These are phyloP conservation scores for Fusarium globosum DNA, from an alignment of 2,329 filamentous ascomycete species.

Conservation along the genomic window DNA sequence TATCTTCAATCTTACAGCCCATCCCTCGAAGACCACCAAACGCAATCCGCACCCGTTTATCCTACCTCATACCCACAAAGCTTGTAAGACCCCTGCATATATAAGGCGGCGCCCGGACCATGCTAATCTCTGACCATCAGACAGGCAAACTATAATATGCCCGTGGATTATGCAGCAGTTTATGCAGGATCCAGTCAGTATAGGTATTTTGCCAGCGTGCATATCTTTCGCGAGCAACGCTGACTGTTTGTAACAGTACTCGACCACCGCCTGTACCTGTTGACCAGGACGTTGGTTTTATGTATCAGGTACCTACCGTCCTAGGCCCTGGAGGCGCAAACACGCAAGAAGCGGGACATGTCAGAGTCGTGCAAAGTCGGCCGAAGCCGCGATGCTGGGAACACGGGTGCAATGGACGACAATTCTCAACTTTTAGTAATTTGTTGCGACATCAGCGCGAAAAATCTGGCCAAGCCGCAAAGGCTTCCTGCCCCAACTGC, in stretches of 20 bases:
- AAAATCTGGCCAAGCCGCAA: constrained; percentile 90
- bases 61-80: constrained; percentile 50
- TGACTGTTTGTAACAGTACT: constrained; percentile 47
- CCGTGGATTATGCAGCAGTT: constrained; percentile 57
- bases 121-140: constrained; percentile 46
- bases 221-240: constrained; percentile 12
- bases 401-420: constrained; percentile 93
- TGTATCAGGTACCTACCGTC: constrained; percentile 57
- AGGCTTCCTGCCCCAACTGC: constrained; percentile 90
- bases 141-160: constrained; percentile 55
- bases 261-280: constrained; percentile 54
- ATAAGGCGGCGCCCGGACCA: constrained; percentile 43
- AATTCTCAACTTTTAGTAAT: constrained; percentile 97
- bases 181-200: constrained; percentile 52
- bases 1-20: constrained; percentile 64
- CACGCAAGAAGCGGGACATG: constrained; percentile 59
- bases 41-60: constrained; percentile 50
- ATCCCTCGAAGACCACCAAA: constrained; percentile 58
- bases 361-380: constrained; percentile 78
- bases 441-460: constrained; percentile 91
- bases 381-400: constrained; percentile 98
- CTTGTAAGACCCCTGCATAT: constrained; percentile 49
- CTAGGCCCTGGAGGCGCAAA: constrained; percentile 51
- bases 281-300: constrained; percentile 53
- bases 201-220: constrained; percentile 49